A percentile compares a stretch with the other conserved stretches of the same genome.
These are phyloP conservation scores for Vaccinium macrocarpon DNA, from an alignment of 148 eudicot genomes.

Conservation along the genomic window DNA sequence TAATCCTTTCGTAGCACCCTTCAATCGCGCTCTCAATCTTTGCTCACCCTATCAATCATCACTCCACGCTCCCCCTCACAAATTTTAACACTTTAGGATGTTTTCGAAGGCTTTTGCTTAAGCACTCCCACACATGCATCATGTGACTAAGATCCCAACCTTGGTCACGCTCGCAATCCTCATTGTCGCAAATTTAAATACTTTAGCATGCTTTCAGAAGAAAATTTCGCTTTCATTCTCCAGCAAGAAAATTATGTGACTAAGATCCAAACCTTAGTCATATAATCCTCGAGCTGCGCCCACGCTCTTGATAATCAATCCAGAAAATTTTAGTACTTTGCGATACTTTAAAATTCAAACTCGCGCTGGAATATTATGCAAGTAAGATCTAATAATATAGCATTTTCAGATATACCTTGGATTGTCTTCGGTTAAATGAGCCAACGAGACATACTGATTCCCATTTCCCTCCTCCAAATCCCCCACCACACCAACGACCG, in stretches of 20 bases:
- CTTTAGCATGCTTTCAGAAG: not conserved
- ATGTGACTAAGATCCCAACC: too few relatives aligned
- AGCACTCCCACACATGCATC: too few relatives aligned
- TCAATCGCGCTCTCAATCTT: not conserved
- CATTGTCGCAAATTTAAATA: not conserved
- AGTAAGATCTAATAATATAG: not conserved
- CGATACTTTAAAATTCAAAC: not conserved
- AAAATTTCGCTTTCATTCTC: not conserved
- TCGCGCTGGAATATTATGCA: not conserved
- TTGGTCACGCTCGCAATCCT: not conserved
- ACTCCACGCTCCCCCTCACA: not conserved
- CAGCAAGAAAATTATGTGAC: not conserved
- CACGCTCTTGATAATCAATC: not conserved
- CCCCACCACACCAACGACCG: conserved; percentile 7
- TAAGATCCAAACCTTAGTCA: not conserved
- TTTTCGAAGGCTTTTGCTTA: too few relatives aligned
- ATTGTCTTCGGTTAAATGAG: conserved; percentile 13
- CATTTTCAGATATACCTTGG: conserved; percentile 16
- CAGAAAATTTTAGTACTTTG: not conserved
- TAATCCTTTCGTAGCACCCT: not conserved
- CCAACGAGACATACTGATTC: conserved; percentile 31
- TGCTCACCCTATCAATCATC: not conserved
- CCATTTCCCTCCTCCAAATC: conserved; percentile 3
- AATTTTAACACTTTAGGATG: too few relatives aligned
- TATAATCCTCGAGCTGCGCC: not conserved